Evolutionary conservation across 2,329 filamentous ascomycete species (phyloP), one percentile per base, ranked within the genome.

Genomic region (Paraphaeosphaeria sporulosa): DNA sequence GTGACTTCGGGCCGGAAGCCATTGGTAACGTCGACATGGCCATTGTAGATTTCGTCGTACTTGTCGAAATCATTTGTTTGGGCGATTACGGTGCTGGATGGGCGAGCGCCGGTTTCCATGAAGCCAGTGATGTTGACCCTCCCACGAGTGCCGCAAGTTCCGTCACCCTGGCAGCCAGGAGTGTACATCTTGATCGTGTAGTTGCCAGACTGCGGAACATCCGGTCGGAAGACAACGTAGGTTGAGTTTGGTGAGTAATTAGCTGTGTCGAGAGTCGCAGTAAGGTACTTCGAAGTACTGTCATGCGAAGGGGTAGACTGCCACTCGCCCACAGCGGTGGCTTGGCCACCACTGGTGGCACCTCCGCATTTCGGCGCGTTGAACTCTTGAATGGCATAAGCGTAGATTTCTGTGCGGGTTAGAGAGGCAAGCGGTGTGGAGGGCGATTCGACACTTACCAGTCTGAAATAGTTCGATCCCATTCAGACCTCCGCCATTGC

Each of bases 61-160:
- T 99, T 99, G 82, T 98, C 94, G 76, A 90, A 96, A 75, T 96
- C 86, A 79, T 99, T 99, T 19, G 94, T 97, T 78, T 99, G 95
- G 74, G 86, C 96, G 8, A 97, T 81, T 0, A 86, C 84, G 0
- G 84, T 87, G 30, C 86, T 84, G 59, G 89, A 83, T 5, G 86
- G 82, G 23, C 40, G 12, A 27, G 40, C 27, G 21, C 60, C 55
- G 8, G 48, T 61, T 67, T 68, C 85, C 82, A 95, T 88, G 25
- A 84, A 84, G 36, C 89, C 91, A 1, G 91, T 94, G 55, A 99
- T 84, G 67, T 93, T 93, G 59, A 97, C 90, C 70, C 88, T 86
- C 17, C 94, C 95, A 71, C 95, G 89, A 15, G 84, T 88, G 19
- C 75, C 76, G 75, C 96, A 99, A 2, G 89, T 90, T 55, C 84